phyloP scores from a whole-genome alignment of 768 basidiomycete species.

The Lactarius indigo region DNA sequence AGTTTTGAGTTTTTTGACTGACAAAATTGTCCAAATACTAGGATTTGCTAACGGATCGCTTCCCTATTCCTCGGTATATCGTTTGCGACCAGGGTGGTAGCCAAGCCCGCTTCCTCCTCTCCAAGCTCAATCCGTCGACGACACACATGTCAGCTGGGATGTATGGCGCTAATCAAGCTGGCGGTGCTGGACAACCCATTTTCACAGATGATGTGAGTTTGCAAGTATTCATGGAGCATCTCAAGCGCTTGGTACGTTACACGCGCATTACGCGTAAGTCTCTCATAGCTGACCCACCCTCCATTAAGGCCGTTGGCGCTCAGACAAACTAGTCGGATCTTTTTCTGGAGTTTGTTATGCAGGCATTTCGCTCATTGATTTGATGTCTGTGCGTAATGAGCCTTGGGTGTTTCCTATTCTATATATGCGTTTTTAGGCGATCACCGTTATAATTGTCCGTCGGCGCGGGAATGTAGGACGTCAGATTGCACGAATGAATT shows the following conservation, averaged over 20 bases:
- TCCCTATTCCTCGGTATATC: conserved; percentile 97
- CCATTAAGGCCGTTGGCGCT: conserved; percentile 24
- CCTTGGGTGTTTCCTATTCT: conserved; percentile 18
- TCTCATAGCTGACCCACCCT: background rate
- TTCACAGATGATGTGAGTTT: conserved; percentile 99
- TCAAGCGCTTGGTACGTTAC: conserved; percentile 79
- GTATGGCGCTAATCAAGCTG: conserved; percentile 74
- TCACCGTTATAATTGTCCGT: conserved; percentile 8
- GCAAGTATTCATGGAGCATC: conserved; percentile 96
- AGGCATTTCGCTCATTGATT: conserved; percentile 11
- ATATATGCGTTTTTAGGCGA: conserved; percentile 21
- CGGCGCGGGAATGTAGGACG: conserved; percentile 12
- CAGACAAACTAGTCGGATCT: conserved; percentile 25
- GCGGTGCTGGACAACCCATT: conserved; percentile 81
- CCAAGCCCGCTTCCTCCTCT: conserved; percentile 96
- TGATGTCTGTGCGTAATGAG: conserved; percentile 9
- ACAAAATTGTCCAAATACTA: conserved; percentile 33
- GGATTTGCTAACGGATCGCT: conserved; percentile 93
- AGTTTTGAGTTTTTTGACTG: conserved; percentile 1
- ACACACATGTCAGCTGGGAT: conserved; percentile 93
- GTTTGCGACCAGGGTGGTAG: conserved; percentile 97
- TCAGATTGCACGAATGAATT: conserved; percentile 19
- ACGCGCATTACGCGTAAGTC: background rate
- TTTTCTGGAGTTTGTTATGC: background rate
- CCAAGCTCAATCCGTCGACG: conserved; percentile 95